Base-by-base conservation (phyloP, 768 basidiomycete genomes). In the Galerina sulciceps region DNA sequence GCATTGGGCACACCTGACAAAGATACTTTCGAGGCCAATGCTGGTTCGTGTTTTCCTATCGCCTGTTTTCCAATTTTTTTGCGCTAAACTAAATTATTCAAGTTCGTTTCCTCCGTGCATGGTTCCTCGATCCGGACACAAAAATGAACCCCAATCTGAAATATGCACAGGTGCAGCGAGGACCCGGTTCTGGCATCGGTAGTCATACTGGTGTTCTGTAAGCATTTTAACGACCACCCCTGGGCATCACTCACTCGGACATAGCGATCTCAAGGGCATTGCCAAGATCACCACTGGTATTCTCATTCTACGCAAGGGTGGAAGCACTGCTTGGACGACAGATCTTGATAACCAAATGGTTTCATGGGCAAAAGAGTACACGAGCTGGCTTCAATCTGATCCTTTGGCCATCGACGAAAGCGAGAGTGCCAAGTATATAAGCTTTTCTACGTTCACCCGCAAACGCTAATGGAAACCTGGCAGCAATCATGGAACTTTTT, bases 401-500 rank as follows among this genome's bases (percentile, higher is more conserved):
- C 58, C 71, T 2, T 74, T 84, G 45, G 83, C 82, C 4, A 65
- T 83, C 2, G 73, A 81, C 48, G 85, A 86, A 57, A 70, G 70
- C 15, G 59, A 63, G 1, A 75, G 84, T 1, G 59, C 66, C 15
- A 89, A 89, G 87, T 88, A 71, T 52, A 76, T 67, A 1, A 8
- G 11, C 23, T 35, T 18, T 34, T 23, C 40, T 20, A 37, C 22
- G 10, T 42, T 45, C 36, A 18, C 23, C 44, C 40, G 57, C 18
- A 42, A 11, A 3, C 48, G 6, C 34, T 26, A 11, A 41, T 43
- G 4, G 43, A 62, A 17, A 6, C 31, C 36, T 41, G 10, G 55
- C 43, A 89, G 87, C 65, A 90, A 90, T 62, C 88, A 89, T 62
- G 87, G 85, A 34, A 76, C 83, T 0, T 90, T 84, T 70, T 89